Conservation (phyloP, 495 filamentous ascomycete genomes). For the Evansstolkia leycettana region DNA sequence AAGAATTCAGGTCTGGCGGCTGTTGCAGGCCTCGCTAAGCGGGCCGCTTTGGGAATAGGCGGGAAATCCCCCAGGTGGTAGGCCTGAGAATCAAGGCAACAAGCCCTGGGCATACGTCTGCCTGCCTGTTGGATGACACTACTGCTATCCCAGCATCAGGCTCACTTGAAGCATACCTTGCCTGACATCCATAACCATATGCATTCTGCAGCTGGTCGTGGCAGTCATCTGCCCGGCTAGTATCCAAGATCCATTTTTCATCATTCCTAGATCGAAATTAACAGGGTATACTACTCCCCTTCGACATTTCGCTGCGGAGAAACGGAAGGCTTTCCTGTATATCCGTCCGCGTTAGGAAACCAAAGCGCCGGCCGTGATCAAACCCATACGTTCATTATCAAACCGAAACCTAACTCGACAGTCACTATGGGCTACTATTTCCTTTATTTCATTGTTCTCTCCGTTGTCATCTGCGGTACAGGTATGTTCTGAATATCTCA, state of each 20-base stretch:
- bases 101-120: no score
- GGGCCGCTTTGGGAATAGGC: slow-evolving; percentile 27
- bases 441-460: slow-evolving; percentile 60
- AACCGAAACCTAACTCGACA: slow-evolving; percentile 2
- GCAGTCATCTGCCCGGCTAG: slow-evolving; percentile 5
- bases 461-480: slow-evolving; percentile 47
- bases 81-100: slow-evolving; percentile 9
- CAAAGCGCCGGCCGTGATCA: no score
- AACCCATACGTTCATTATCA: neutral
- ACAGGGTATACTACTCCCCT: neutral
- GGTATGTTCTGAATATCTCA: slow-evolving; percentile 27
- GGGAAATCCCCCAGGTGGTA: neutral
- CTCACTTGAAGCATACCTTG: no score
- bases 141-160: no score
- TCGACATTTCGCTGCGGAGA: no score
- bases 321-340: no score
- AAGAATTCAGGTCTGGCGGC: slow-evolving; percentile 10
- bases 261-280: slow-evolving; percentile 1
- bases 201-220: neutral
- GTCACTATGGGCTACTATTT: slow-evolving; percentile 58
- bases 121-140: neutral
- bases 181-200: neutral
- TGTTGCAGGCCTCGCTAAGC: slow-evolving; percentile 28
- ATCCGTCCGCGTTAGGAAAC: no score
- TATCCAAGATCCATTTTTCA: neutral